A percentile compares a stretch with the other conserved stretches of the same genome.
Conservation (phyloP, 2,329 filamentous ascomycete genomes). For the Penicillium sclerotigenum region DNA sequence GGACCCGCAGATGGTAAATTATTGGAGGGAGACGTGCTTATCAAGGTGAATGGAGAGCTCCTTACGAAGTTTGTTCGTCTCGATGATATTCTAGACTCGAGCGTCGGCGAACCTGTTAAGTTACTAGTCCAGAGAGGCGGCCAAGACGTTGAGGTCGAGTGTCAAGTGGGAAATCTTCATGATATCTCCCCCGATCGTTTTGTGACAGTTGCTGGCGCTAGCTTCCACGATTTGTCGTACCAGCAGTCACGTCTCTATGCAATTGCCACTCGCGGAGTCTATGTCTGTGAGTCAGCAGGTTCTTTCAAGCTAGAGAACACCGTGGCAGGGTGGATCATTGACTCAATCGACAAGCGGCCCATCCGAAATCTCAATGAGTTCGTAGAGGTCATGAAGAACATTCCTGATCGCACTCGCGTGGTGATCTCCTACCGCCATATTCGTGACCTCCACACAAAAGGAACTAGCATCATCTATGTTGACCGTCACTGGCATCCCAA, state of each 20-base stretch:
- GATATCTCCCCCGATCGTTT: constrained; percentile 94
- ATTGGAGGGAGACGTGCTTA: constrained; percentile 87
- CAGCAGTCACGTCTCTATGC: constrained; percentile 96
- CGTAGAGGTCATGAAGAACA: constrained; percentile 82
- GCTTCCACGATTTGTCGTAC: constrained; percentile 95
- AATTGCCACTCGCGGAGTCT: constrained; percentile 87
- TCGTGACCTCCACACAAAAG: constrained; percentile 86
- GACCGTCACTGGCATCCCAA: constrained; percentile 95
- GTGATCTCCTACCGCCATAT: constrained; percentile 96
- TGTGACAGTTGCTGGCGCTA: constrained; percentile 86
- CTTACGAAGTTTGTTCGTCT: constrained; percentile 89
- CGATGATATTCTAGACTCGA: constrained; percentile 87
- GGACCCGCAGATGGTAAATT: constrained; percentile 84
- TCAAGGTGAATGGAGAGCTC: constrained; percentile 90
- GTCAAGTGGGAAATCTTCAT: constrained; percentile 85
- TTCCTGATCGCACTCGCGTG: constrained; percentile 76
- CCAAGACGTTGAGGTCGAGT: constrained; percentile 77
- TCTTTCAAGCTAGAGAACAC: constrained; percentile 93
- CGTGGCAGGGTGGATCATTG: constrained; percentile 89
- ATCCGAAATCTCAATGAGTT: constrained; percentile 85
- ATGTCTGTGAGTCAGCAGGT: constrained; percentile 88
- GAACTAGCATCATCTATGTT: constrained; percentile 87
- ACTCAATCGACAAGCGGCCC: constrained; percentile 87
- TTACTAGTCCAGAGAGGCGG: constrained; percentile 86
- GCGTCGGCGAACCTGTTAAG: constrained; percentile 72